These are phyloP conservation scores for Sordariomycetes sp. DNA, from an alignment of 2,329 filamentous ascomycete genomes.

Conservation along the genomic window DNA sequence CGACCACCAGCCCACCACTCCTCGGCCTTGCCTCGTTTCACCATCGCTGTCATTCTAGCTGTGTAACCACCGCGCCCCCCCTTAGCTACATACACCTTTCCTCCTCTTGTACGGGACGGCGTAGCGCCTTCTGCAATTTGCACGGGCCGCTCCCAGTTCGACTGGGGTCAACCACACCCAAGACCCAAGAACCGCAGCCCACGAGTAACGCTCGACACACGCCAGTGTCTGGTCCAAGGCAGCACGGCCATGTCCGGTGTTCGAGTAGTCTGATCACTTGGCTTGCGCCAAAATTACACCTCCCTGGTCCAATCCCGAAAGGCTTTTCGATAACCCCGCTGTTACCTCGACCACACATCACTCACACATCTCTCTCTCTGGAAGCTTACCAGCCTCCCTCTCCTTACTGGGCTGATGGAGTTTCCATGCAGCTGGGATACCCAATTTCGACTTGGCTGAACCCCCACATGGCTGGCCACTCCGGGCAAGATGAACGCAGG, in stretches of 20 bases:
- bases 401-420: background rate
- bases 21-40: background rate
- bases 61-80: background rate
- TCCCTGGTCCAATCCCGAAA: no score
- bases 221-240: background rate
- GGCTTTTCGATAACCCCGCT: no score
- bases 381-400: background rate
- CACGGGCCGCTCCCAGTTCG: no score
- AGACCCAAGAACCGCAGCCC: background rate
- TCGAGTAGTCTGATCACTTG: background rate
- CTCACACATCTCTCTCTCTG: no score
- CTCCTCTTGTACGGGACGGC: no score
- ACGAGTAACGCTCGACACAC: background rate
- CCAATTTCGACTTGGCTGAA: background rate
- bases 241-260: background rate
- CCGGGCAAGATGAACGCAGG: slow-evolving; percentile 1
- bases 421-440: background rate
- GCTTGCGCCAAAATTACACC: no score
- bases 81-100: no score
- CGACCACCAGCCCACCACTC: background rate
- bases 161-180: no score
- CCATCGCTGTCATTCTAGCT: background rate
- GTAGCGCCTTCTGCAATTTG: no score
- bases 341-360: no score
- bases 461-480: slow-evolving; percentile 1